Evolutionary conservation across 2,329 filamentous ascomycete species (phyloP), one percentile per base, ranked within the genome.

Genomic region (Aspergillus ochraceus): DNA sequence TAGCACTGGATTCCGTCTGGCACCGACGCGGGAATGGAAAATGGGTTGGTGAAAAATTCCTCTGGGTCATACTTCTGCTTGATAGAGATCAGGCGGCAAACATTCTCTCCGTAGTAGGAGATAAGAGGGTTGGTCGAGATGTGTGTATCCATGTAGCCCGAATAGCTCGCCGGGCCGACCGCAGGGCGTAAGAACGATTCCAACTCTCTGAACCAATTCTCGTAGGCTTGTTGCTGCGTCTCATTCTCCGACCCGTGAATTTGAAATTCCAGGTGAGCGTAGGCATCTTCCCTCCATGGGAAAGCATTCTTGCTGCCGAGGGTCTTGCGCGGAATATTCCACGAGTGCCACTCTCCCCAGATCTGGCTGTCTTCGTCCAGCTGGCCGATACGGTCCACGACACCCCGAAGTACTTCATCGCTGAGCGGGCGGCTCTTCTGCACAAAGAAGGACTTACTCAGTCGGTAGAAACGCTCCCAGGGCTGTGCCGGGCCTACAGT

Each of bases 41-140:
- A 54, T 10, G 52, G 52, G 11, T 54, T 54, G 19, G 30, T 54
- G 20, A 54, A 54, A n/a, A 54, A 24, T 36, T 54, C 52, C 6
- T 45, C 42, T 11, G 32, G 20, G 19, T 54, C 52, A 46, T 54
- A 54, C n/a, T 22, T 26, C 24, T n/a, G 20, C 39, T 54, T 54
- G 30, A 54, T 36, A 22, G n/a, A 10, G 17, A 42, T 26, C 52
- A 54, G 22, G 1, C 52, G 52, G 36, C 26, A 36, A 14, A 54
- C 36, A 26, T 46, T 54, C 19, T 45, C 24, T 10, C 52, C 52
- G 12, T 42, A 54, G 8, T 54, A 54, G 3, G 52, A 36, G 20
- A 26, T 10, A 3, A 45, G 36, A 10, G 52, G 52, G 36, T 54
- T 22, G 52, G 32, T 26, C 17, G 36, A 24, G 36, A 54, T 54